phyloP scores from a whole-genome alignment of 176 grass and related monocot genomes.

The Paspalum notatum region DNA sequence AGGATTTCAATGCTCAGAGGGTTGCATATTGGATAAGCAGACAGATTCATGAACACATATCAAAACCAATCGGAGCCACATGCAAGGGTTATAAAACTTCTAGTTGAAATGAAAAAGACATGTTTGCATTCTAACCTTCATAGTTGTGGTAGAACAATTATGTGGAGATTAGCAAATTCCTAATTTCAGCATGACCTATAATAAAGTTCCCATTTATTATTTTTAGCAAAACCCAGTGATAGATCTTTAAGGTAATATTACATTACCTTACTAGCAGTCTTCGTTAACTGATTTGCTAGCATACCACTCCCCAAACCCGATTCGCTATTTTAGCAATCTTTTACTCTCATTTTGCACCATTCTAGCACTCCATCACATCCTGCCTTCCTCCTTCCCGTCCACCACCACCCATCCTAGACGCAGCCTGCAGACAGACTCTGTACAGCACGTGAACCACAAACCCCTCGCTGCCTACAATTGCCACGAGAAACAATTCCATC shows the following conservation, averaged over 20 bases:
- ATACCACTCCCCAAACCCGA: neutral
- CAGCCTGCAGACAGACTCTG: neutral
- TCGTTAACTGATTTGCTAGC: neutral
- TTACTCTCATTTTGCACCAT: neutral
- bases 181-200: neutral
- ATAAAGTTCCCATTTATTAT: constrained; percentile 9
- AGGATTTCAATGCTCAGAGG: neutral
- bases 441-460: neutral
- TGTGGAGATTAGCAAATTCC: neutral
- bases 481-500: neutral
- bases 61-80: neutral
- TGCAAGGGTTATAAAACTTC: neutral
- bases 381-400: neutral
- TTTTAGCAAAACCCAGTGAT: neutral
- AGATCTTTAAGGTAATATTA: neutral
- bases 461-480: neutral
- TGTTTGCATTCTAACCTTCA: neutral
- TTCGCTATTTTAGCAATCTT: neutral
- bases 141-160: neutral
- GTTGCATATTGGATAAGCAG: constrained; percentile 5
- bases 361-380: neutral
- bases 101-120: constrained; percentile 1
- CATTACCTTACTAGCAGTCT: no score
- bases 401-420: neutral
- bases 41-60: neutral